Percentiles rank a stretch among this genome's conserved stretches.
These are phyloP conservation scores for Moricandia moricandioides DNA, from an alignment of 345 rosid species.

Conservation along the genomic window DNA sequence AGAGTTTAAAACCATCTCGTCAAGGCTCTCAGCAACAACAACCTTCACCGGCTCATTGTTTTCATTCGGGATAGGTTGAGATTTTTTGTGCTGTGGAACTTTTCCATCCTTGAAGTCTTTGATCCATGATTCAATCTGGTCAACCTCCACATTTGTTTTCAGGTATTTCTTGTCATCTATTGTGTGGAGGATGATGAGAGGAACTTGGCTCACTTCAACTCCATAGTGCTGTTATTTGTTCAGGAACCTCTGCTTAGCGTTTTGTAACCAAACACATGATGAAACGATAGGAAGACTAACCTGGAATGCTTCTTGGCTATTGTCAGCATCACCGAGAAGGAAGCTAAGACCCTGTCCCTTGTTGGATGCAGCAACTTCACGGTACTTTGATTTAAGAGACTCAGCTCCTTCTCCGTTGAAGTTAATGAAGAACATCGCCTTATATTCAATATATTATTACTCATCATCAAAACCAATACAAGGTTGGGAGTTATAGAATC, in stretches of 20 bases:
- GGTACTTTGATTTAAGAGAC: slow-evolving; percentile 63
- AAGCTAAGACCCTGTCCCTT: slow-evolving; percentile 72
- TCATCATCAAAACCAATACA: slow-evolving; percentile 18
- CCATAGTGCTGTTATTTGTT: slow-evolving; percentile 75
- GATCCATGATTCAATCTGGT: slow-evolving; percentile 78
- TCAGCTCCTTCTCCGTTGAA: slow-evolving; percentile 59
- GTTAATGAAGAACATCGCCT: slow-evolving; percentile 89
- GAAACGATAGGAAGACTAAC: slow-evolving; percentile 41
- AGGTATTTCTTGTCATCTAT: slow-evolving; percentile 76
- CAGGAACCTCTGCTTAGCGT: not conserved
- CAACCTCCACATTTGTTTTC: slow-evolving; percentile 67
- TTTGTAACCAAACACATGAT: not conserved
- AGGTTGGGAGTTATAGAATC: not conserved
- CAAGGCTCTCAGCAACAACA: slow-evolving; percentile 76
- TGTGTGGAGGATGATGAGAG: slow-evolving; percentile 76
- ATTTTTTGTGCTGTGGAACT: slow-evolving; percentile 55
- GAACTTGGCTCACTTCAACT: slow-evolving; percentile 75
- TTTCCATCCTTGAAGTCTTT: slow-evolving; percentile 89
- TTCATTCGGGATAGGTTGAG: slow-evolving; percentile 84
- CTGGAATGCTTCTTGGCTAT: slow-evolving; percentile 90
- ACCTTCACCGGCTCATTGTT: slow-evolving; percentile 91
- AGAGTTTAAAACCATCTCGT: slow-evolving; percentile 70
- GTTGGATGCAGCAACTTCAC: slow-evolving; percentile 64
- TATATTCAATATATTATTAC: slow-evolving; percentile 18
- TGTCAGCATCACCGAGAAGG: slow-evolving; percentile 83